phyloP scores from a whole-genome alignment of 75 land plant genomes.

The Chamaecyparis obtusa region DNA sequence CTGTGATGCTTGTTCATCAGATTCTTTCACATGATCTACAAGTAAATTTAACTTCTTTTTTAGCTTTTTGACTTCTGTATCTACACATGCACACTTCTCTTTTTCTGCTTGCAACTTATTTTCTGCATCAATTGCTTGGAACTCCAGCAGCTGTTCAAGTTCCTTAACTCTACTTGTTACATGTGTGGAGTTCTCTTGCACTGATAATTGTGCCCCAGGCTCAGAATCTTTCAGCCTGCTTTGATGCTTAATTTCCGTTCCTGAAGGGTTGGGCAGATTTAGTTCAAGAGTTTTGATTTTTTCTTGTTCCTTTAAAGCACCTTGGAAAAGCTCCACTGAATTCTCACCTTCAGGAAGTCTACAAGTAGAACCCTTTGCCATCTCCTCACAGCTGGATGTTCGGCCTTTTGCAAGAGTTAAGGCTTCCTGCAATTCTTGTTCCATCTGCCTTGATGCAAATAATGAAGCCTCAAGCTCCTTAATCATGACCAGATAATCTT shows the following conservation, averaged over 20 bases:
- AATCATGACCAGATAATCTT: conserved; percentile 24
- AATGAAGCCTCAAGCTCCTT: conserved; percentile 38
- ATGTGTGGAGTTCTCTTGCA: conserved; percentile 26
- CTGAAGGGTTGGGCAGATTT: conserved; percentile 28
- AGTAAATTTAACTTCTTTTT: conserved; percentile 27
- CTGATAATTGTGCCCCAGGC: conserved; percentile 33
- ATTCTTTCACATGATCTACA: conserved; percentile 21
- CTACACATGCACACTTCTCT: conserved; percentile 24
- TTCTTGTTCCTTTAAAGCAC: conserved; percentile 31
- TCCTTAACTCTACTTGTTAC: conserved; percentile 24
- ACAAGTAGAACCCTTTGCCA: conserved; percentile 13
- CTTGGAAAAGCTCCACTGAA: conserved; percentile 22
- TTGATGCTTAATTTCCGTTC: conserved; percentile 35
- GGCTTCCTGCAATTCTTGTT: conserved; percentile 31
- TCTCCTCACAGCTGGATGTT: conserved; percentile 31
- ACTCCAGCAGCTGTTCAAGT: conserved; percentile 36
- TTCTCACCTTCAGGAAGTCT: conserved; percentile 43
- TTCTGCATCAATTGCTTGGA: conserved; percentile 30
- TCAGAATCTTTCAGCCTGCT: conserved; percentile 50
- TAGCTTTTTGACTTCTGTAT: conserved; percentile 39
- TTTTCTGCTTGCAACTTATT: conserved; percentile 29
- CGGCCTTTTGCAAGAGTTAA: conserved; percentile 30
- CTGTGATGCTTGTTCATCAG: conserved; percentile 29
- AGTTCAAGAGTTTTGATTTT: conserved; percentile 39
- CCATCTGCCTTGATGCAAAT: conserved; percentile 33